Evolutionary conservation across 352 stramenopile genomes (phyloP).

Genomic region (Pythium oligandrum): DNA sequence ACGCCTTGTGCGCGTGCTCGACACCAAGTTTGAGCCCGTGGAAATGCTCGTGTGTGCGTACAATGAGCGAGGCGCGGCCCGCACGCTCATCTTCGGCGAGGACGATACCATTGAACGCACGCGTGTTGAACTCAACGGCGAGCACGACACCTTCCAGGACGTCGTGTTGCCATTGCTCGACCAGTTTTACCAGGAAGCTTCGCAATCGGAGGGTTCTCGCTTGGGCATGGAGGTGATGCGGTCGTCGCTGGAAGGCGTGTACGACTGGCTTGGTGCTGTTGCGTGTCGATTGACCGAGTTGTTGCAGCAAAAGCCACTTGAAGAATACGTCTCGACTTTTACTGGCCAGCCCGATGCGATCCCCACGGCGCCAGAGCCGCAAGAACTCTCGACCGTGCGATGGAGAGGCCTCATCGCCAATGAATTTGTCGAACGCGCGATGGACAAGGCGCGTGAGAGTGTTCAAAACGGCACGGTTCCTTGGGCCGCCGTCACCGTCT

Average conservation of each 20-base stretch:
- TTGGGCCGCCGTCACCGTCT: slow-evolving; percentile 73
- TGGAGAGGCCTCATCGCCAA: slow-evolving; percentile 71
- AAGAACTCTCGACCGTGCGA: slow-evolving; percentile 43
- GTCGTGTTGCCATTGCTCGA: slow-evolving; percentile 56
- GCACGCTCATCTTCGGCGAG: slow-evolving; percentile 70
- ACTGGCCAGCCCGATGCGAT: slow-evolving; percentile 35
- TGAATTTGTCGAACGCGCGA: slow-evolving; percentile 44
- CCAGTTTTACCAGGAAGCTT: slow-evolving; percentile 28
- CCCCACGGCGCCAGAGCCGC: slow-evolving; percentile 21
- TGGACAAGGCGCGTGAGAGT: slow-evolving; percentile 43
- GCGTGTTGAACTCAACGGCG: slow-evolving; percentile 58
- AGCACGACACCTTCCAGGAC: slow-evolving; percentile 31
- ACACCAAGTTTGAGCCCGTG: slow-evolving; percentile 41
- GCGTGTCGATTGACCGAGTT: slow-evolving; percentile 53
- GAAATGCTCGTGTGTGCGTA: slow-evolving; percentile 76
- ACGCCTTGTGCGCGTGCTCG: slow-evolving; percentile 41
- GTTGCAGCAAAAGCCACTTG: slow-evolving; percentile 38
- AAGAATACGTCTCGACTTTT: slow-evolving; percentile 83
- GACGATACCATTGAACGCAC: slow-evolving; percentile 54
- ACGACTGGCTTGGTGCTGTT: slow-evolving; percentile 78
- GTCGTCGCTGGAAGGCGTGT: slow-evolving; percentile 38
- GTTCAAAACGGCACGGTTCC: slow-evolving; percentile 46
- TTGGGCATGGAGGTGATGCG: slow-evolving; percentile 17
- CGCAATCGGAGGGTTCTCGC: neutral
- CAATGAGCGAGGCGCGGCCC: slow-evolving; percentile 49